Conservation (phyloP, 2,329 filamentous ascomycete species). For the Diaporthe vaccinii region DNA sequence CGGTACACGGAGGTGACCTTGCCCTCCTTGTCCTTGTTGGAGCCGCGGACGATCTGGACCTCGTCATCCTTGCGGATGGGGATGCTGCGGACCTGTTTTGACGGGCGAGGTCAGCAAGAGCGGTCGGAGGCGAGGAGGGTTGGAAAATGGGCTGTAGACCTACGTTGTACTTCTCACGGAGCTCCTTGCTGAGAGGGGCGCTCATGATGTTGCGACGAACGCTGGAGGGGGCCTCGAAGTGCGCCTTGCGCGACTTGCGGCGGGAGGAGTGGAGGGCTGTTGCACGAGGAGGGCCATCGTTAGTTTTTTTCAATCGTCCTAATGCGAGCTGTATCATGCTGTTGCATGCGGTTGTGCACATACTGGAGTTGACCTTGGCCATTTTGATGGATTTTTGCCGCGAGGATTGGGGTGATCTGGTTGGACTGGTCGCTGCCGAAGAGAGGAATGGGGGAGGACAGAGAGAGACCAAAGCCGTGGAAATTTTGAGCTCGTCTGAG, state of each 20-base stretch:
- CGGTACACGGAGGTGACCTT: conserved; percentile 98
- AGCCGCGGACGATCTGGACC: conserved; percentile 91
- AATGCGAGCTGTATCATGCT: background rate
- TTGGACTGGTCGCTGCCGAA: conserved; percentile 36
- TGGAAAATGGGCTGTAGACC: conserved; percentile 50
- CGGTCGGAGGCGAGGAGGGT: background rate
- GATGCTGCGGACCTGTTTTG: conserved; percentile 85
- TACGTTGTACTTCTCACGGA: conserved; percentile 99
- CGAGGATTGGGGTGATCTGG: conserved; percentile 35
- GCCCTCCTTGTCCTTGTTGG: conserved; percentile 98
- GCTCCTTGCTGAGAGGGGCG: conserved; percentile 94
- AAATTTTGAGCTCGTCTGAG: conserved; percentile 9
- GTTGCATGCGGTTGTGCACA: conserved; percentile 25
- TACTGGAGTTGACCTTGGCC: conserved; percentile 75
- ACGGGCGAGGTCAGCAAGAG: background rate
- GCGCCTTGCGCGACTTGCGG: conserved; percentile 98
- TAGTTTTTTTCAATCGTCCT: conserved; percentile 40
- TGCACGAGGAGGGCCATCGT: conserved; percentile 49
- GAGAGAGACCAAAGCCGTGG: background rate
- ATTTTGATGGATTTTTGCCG: conserved; percentile 64
- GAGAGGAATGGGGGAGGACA: conserved; percentile 27
- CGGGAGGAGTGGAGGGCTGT: conserved; percentile 82
- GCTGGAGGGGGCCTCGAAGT: conserved; percentile 96
- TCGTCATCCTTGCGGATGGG: conserved; percentile 98
- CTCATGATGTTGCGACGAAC: conserved; percentile 97